A percentile compares a stretch with the other conserved stretches of the same genome.
phyloP scores from a whole-genome alignment of 352 stramenopile species.

The Globisporangium rhizosaccharum region DNA sequence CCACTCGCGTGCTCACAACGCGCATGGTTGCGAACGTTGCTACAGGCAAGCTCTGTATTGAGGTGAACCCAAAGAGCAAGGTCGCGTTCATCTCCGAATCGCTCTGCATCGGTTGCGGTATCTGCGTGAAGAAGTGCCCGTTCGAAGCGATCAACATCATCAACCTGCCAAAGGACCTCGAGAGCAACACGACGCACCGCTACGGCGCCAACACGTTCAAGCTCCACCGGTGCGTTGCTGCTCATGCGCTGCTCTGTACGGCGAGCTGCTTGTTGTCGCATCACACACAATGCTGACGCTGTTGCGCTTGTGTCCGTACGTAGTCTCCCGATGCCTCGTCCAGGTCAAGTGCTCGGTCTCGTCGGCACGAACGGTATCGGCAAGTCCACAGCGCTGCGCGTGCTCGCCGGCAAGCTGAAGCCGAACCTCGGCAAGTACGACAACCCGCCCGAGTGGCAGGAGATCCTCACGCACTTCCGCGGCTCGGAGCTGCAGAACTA shows the following conservation, averaged over 20 bases:
- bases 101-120: constrained; percentile 99
- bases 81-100: constrained; percentile 97
- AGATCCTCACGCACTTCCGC: constrained; percentile 98
- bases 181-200: constrained; percentile 98
- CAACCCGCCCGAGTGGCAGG: constrained; percentile 97
- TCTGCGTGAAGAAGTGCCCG: constrained; percentile 99
- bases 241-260: not conserved
- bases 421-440: constrained; percentile 98
- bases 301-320: not conserved
- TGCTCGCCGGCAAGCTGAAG: constrained; percentile 99
- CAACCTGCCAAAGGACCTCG: constrained; percentile 99
- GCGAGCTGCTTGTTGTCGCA: not conserved
- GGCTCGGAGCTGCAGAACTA: constrained; percentile 99
- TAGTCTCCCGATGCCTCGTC: constrained; percentile 95
- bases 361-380: constrained; percentile 99
- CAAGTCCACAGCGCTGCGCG: constrained; percentile 99
- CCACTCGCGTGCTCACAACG: not conserved
- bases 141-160: constrained; percentile 99
- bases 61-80: constrained; percentile 95
- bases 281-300: not conserved
- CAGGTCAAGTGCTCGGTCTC: constrained; percentile 97
- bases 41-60: constrained; percentile 97
- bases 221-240: constrained; percentile 84
- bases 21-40: not conserved
- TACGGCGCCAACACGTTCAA: constrained; percentile 99